These are phyloP conservation scores for Diplodia corticola DNA, from an alignment of 2,329 filamentous ascomycete genomes.

Conservation along the genomic window DNA sequence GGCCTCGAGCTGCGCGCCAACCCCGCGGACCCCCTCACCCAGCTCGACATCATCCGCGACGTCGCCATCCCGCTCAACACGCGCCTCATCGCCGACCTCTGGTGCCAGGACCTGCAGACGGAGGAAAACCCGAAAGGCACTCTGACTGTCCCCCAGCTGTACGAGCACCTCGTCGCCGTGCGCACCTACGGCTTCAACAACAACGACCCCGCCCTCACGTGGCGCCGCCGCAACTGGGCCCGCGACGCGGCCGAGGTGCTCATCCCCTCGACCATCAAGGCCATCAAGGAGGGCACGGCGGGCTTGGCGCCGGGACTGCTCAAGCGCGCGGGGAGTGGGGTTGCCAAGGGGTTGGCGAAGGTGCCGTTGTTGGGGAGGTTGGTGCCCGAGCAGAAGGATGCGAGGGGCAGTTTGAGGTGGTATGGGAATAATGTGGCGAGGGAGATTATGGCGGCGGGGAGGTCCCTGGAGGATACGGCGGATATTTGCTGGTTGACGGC, in stretches of 20 bases:
- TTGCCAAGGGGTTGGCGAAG: background rate
- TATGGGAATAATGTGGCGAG: constrained; percentile 18
- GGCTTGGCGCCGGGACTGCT: background rate
- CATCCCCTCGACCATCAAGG: constrained; percentile 25
- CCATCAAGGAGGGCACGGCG: background rate
- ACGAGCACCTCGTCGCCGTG: constrained; percentile 48
- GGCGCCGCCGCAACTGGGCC: constrained; percentile 48
- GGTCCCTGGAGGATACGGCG: constrained; percentile 13
- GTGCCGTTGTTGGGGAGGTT: background rate
- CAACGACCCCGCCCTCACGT: constrained; percentile 50
- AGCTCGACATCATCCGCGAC: constrained; percentile 23
- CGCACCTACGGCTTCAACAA: constrained; percentile 52
- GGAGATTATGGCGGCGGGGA: constrained; percentile 13
- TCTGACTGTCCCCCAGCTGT: constrained; percentile 57
- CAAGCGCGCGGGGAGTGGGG: background rate
- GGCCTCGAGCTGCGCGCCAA: background rate
- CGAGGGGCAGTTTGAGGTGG: background rate
- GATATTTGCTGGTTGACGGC: constrained; percentile 22
- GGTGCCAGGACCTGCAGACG: constrained; percentile 26
- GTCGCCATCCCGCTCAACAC: constrained; percentile 31
- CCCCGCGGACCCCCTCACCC: too few species aligned
- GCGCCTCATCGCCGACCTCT: constrained; percentile 29
- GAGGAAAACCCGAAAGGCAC: constrained; percentile 31
- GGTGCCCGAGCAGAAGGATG: background rate
- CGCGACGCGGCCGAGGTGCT: constrained; percentile 43